These are phyloP conservation scores for Mortierella sp. DNA, from an alignment of 371 early-diverging fungal genomes.

Conservation along the genomic window DNA sequence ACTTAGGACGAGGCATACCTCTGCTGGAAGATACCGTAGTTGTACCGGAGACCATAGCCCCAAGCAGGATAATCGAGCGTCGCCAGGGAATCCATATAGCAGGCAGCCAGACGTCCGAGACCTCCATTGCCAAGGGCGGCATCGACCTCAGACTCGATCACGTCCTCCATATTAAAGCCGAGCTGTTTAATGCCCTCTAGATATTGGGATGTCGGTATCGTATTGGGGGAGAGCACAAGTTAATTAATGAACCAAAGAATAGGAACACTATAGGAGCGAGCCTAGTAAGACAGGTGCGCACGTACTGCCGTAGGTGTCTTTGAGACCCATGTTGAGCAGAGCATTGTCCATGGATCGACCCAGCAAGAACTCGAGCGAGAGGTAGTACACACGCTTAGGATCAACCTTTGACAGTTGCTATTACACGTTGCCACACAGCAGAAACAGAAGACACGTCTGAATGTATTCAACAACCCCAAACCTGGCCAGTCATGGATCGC, in stretches of 20 bases:
- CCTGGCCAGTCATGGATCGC: too few relatives aligned
- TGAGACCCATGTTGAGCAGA: slow-evolving; percentile 81
- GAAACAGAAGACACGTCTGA: too few relatives aligned
- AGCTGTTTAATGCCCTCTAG: slow-evolving; percentile 69
- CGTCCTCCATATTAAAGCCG: slow-evolving; percentile 90
- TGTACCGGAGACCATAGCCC: slow-evolving; percentile 91
- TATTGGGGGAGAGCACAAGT: too few relatives aligned
- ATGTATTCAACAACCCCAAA: too few relatives aligned
- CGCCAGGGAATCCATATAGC: slow-evolving; percentile 93
- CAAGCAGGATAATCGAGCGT: slow-evolving; percentile 89
- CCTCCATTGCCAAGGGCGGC: slow-evolving; percentile 97
- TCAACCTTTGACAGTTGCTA: slow-evolving; percentile 57
- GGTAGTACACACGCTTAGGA: slow-evolving; percentile 93
- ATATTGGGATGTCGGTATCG: too few relatives aligned
- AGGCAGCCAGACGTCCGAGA: slow-evolving; percentile 90
- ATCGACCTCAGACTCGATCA: slow-evolving; percentile 89
- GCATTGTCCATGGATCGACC: slow-evolving; percentile 96
- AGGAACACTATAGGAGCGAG: too few relatives aligned
- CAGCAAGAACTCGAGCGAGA: slow-evolving; percentile 94
- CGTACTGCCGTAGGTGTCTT: slow-evolving; percentile 71
- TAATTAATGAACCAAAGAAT: background rate
- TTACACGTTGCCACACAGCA: too few relatives aligned
- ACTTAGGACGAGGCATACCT: slow-evolving; percentile 36
- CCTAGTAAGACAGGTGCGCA: slow-evolving; percentile 14
- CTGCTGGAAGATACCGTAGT: slow-evolving; percentile 96